Base-by-base conservation (phyloP, 495 filamentous ascomycete genomes). In the Aspergillus incahuasiensis region DNA sequence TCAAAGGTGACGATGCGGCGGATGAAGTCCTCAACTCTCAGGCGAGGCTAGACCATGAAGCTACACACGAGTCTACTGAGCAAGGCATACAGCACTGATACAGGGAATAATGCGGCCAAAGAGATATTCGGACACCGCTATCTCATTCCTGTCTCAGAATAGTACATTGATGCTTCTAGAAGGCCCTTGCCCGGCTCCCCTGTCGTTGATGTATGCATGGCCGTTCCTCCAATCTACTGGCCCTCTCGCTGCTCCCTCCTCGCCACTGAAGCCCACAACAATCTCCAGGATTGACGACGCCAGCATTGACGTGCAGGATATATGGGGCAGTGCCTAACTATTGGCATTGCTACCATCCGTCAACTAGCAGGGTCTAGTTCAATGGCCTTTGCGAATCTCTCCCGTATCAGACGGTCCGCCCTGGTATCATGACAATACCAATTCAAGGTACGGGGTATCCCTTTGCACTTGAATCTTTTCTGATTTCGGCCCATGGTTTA, bases 361-460 rank as follows among this genome's bases (percentile, higher is more conserved):
- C 16, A 19, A 42, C 40, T 42, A 19, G 38, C 47, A 49, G 47
- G 38, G 47, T 30, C 47, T 48, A 38, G 46, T 38, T 38, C n/a
- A n/a, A 18, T 48, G 25, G 16, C 20, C 5, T 40, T 19, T 40
- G 50, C 24, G 1, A 32, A 24, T 16, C 49, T 25, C 46, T 42
- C 24, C 38, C 25, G 45, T 56, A 42, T 38, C 6, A 22, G 35
- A 45, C n/a, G 18, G 50, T 59, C 28, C 30, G 45, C 32, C 52
- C 24, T 19, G 30, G 38, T 59, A 55, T 30, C 25, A 11, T 56
- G 51, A 57, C 55, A 20, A 47, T 52, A 57, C 48, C 19, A n/a
- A 46, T 43, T 52, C 30, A 38, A 45, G 46, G n/a, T 45, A 51
- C 52, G 35, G 18, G n/a, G n/a, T n/a, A n/a, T 19, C 45, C 41